Evolutionary conservation across 192 early-diverging fungal genomes (phyloP).

Genomic region (Radiomyces spectabilis): DNA sequence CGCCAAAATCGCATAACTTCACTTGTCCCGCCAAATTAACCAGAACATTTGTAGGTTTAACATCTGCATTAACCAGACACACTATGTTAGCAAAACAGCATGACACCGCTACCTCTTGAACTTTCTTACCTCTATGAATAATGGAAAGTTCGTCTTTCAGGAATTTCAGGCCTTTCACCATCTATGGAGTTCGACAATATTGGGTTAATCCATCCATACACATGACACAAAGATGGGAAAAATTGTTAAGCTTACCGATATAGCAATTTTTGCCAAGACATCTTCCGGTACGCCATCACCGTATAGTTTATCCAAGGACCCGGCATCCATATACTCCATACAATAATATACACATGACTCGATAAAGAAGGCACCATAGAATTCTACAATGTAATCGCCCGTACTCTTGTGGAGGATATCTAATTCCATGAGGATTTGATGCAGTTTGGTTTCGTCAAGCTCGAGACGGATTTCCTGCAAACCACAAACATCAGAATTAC

Average conservation of each 20-base stretch:
- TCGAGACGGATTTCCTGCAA: conserved; percentile 84
- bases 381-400: conserved; percentile 91
- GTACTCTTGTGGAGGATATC: conserved; percentile 85
- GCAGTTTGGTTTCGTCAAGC: conserved; percentile 78
- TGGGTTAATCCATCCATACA: no score
- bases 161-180: conserved; percentile 77
- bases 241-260: conserved; percentile 41
- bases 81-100: no score
- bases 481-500: not conserved
- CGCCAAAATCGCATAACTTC: conserved; percentile 96
- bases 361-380: conserved; percentile 95
- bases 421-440: conserved; percentile 95
- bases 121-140: conserved; percentile 69
- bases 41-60: conserved; percentile 94
- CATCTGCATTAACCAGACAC: conserved; percentile 46
- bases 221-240: conserved; percentile 4
- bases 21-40: conserved; percentile 82
- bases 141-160: conserved; percentile 82
- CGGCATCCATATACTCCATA: conserved; percentile 98
- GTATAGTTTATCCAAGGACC: conserved; percentile 85
- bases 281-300: conserved; percentile 74
- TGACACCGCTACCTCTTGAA: not conserved
- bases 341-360: conserved; percentile 96
- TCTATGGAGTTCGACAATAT: no score
- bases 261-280: conserved; percentile 67